Percentiles rank a stretch among this genome's conserved stretches.
Conservation (phyloP, 2,329 filamentous ascomycete genomes). For the Cyphellophora attinorum region DNA sequence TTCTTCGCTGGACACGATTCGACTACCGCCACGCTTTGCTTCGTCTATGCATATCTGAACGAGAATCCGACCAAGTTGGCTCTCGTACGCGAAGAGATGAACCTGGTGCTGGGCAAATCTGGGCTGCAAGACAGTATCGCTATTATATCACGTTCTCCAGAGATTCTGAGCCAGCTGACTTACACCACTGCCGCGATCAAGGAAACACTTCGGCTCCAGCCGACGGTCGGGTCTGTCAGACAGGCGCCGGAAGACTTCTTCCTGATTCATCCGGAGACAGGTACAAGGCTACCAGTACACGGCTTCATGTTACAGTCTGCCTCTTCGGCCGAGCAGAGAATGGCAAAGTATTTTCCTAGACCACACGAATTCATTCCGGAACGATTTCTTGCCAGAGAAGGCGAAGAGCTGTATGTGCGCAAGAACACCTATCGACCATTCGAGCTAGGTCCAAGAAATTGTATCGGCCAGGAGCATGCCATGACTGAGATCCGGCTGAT, state of each 20-base stretch:
- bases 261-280: slow-evolving; percentile 7
- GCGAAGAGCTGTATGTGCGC: slow-evolving; percentile 31
- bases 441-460: slow-evolving; percentile 43
- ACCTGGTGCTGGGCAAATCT: slow-evolving; percentile 37
- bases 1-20: slow-evolving; percentile 19
- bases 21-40: slow-evolving; percentile 23
- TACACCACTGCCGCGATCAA: slow-evolving; percentile 44
- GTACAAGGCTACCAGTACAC: slow-evolving; percentile 9
- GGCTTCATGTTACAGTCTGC: slow-evolving; percentile 1
- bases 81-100: slow-evolving; percentile 39
- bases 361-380: slow-evolving; percentile 39
- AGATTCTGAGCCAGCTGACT: slow-evolving; percentile 40
- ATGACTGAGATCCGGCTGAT: slow-evolving; percentile 42
- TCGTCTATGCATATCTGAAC: slow-evolving; percentile 21
- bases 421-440: slow-evolving; percentile 46
- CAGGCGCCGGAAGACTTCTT: slow-evolving; percentile 5
- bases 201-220: slow-evolving; percentile 43
- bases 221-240: slow-evolving; percentile 22
- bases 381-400: slow-evolving; percentile 29
- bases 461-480: slow-evolving; percentile 46
- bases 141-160: slow-evolving; percentile 27
- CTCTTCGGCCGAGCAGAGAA: slow-evolving; percentile 23
- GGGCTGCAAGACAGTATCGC: slow-evolving; percentile 19
- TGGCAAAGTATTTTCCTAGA: slow-evolving; percentile 31
- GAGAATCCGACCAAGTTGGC: slow-evolving; percentile 22